phyloP scores from a whole-genome alignment of 1,139 yeast genomes.

The Pichia sp. region DNA sequence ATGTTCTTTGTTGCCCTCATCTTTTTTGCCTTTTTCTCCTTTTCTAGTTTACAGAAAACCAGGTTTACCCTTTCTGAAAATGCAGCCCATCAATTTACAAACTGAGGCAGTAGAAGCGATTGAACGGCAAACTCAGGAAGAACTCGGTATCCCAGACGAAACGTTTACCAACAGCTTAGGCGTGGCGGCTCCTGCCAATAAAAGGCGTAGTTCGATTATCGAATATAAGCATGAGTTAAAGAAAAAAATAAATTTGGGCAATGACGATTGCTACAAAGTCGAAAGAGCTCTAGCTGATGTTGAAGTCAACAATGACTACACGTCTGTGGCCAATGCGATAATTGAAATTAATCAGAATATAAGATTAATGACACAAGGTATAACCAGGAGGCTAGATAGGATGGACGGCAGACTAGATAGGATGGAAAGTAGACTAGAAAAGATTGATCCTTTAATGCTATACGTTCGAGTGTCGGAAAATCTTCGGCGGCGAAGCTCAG shows the following conservation, averaged over 20 bases:
- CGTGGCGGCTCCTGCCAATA: not conserved
- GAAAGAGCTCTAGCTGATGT: slow-evolving; percentile 1
- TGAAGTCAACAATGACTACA: not conserved
- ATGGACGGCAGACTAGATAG: not conserved
- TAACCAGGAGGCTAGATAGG: not conserved
- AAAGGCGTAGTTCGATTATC: slow-evolving; percentile 1
- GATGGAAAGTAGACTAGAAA: not conserved
- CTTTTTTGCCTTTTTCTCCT: not conserved
- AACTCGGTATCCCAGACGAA: not conserved
- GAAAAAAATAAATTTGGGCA: not conserved
- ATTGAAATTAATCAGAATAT: not conserved
- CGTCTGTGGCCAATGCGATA: not conserved
- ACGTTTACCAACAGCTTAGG: not conserved
- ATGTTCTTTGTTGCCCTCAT: too few species aligned
- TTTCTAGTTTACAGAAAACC: not conserved
- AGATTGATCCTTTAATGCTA: not conserved
- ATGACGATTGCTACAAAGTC: not conserved
- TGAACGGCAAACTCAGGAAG: not conserved
- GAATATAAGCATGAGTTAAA: not conserved
- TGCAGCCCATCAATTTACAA: not conserved
- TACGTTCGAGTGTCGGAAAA: not conserved
- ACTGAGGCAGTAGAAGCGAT: not conserved
- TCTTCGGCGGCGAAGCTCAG: not conserved
- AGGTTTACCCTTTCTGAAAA: not conserved
- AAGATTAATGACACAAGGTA: not conserved